Conservation (phyloP, 2,329 filamentous ascomycete genomes). For the Aureobasidium subglaciale region DNA sequence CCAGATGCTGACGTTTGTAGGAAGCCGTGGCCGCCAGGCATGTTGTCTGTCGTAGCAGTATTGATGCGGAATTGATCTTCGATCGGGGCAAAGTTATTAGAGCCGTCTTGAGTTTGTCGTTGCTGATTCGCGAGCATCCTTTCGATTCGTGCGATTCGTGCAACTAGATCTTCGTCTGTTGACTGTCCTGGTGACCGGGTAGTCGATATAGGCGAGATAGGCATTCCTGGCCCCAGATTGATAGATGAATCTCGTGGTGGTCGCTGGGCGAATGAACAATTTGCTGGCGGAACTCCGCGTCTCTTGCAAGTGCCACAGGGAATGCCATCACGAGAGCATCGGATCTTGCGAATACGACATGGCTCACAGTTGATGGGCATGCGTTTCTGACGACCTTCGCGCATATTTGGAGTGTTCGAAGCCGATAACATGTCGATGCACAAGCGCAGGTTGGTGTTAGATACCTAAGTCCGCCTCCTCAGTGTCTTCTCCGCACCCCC, state of each 20-base stretch:
- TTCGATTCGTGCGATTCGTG: not conserved
- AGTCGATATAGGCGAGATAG: not conserved
- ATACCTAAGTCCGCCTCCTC: not conserved
- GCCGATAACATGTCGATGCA: not conserved
- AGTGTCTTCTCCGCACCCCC: not conserved
- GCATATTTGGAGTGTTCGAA: not conserved
- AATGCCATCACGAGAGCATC: constrained; percentile 33
- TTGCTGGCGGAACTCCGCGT: constrained; percentile 26
- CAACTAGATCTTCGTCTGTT: not conserved
- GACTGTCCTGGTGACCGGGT: not conserved
- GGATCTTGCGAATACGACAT: constrained; percentile 35
- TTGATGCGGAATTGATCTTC: not conserved
- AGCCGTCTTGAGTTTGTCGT: not conserved
- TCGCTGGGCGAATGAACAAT: constrained; percentile 2
- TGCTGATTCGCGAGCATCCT: not conserved
- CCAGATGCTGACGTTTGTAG: not conserved
- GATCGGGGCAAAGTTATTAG: not conserved
- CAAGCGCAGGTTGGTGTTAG: not conserved
- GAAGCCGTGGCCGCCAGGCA: not conserved
- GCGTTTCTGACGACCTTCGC: constrained; percentile 16
- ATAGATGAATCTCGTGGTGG: not conserved
- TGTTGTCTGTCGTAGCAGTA: not conserved
- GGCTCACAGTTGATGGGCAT: constrained; percentile 36
- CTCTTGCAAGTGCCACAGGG: constrained; percentile 35
- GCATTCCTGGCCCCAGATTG: not conserved